These are phyloP conservation scores for Dalbergia cochinchinensis DNA, from an alignment of 306 rosid genomes.

Conservation along the genomic window DNA sequence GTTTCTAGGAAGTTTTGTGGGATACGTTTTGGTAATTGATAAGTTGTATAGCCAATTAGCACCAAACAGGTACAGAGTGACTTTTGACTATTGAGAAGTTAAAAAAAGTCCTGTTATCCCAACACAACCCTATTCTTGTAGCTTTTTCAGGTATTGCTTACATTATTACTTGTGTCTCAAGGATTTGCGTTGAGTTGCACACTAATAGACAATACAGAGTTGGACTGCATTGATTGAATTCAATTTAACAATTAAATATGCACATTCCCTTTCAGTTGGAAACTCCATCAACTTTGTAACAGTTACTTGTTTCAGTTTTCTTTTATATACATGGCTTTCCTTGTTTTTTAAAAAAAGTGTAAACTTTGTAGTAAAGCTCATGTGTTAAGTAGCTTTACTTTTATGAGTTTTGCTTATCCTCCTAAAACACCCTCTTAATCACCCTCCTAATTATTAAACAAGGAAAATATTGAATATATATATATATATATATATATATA, in stretches of 20 bases:
- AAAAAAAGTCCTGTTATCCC: neutral
- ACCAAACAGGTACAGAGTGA: too few relatives aligned
- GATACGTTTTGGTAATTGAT: too few relatives aligned
- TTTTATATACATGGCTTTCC: neutral
- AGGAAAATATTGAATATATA: too few relatives aligned
- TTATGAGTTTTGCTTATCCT: neutral
- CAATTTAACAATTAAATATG: constrained; percentile 17
- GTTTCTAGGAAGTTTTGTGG: too few relatives aligned
- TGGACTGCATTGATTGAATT: constrained; percentile 24
- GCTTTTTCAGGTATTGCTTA: neutral
- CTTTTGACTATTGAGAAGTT: too few relatives aligned
- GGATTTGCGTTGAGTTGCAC: constrained; percentile 10
- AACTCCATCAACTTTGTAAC: neutral
- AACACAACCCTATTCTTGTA: constrained; percentile 1
- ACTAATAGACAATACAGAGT: constrained; percentile 32
- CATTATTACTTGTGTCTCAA: constrained; percentile 32
- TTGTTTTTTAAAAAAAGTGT: neutral
- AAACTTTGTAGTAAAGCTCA: neutral
- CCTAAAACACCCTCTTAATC: too few relatives aligned
- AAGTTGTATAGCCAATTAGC: too few relatives aligned
- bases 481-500: too few relatives aligned
- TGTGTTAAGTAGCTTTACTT: neutral
- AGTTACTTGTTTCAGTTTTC: neutral
- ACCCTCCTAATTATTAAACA: too few relatives aligned
- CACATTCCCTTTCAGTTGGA: neutral